A percentile compares a stretch with the other conserved stretches of the same genome.
Evolutionary conservation across 805 yeast genomes (phyloP).

Genomic region (Metschnikowia arizonensis): DNA sequence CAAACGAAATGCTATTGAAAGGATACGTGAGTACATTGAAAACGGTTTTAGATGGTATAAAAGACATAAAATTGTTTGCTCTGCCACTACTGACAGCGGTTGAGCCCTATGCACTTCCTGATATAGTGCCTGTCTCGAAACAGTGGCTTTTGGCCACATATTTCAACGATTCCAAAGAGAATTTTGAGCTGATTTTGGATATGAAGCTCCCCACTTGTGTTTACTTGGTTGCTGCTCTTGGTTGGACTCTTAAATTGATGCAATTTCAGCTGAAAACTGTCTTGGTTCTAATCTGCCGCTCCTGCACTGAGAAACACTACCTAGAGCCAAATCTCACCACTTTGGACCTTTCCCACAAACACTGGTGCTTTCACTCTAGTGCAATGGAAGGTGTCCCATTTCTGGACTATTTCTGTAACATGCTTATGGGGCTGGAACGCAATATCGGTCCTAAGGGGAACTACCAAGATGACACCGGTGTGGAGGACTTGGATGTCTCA

Average conservation of each 20-base stretch:
- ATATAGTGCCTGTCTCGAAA: slow-evolving; percentile 27
- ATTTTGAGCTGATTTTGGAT: slow-evolving; percentile 22
- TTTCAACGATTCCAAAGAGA: slow-evolving; percentile 35
- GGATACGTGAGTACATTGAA: slow-evolving; percentile 29
- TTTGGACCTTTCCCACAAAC: slow-evolving; percentile 24
- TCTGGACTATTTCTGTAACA: slow-evolving; percentile 23
- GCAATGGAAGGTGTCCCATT: slow-evolving; percentile 14
- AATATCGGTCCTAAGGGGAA: slow-evolving; percentile 28
- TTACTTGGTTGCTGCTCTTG: slow-evolving; percentile 33
- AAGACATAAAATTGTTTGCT: slow-evolving; percentile 3
- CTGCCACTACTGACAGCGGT: slow-evolving; percentile 1
- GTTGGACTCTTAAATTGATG: slow-evolving; percentile 37
- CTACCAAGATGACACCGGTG: slow-evolving; percentile 15
- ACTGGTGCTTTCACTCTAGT: slow-evolving; percentile 31
- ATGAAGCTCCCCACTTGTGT: slow-evolving; percentile 28
- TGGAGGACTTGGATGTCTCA: slow-evolving; percentile 12
- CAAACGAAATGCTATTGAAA: slow-evolving; percentile 27
- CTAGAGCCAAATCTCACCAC: slow-evolving; percentile 15
- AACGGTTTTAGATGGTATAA: slow-evolving; percentile 26
- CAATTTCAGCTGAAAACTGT: slow-evolving; percentile 24
- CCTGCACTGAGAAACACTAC: slow-evolving; percentile 36
- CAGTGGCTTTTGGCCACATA: slow-evolving; percentile 30
- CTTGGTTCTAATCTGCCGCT: slow-evolving; percentile 31
- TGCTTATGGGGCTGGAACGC: slow-evolving; percentile 21
- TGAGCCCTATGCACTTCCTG: slow-evolving; percentile 1